Conservation (phyloP, 1,284 basidiomycete genomes). For the Porogramme epimiltina region DNA sequence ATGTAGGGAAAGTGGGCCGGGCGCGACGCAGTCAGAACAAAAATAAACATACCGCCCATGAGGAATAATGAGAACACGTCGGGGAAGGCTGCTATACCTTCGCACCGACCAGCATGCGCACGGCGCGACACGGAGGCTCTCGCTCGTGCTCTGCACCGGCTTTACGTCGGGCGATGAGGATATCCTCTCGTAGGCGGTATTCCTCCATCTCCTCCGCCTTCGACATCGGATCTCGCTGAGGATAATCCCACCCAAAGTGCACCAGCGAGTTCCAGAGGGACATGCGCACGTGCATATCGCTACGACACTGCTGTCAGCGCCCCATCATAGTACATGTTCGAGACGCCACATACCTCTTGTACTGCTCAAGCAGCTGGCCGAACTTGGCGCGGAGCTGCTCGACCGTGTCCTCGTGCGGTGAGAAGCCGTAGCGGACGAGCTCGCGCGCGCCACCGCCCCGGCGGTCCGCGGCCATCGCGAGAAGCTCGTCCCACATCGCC, state of each 20-base stretch:
- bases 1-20: too few relatives aligned
- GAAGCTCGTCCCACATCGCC: constrained; percentile 78
- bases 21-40: too few relatives aligned
- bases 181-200: constrained; percentile 58
- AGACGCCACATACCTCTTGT: constrained; percentile 47
- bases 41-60: too few relatives aligned
- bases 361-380: constrained; percentile 62
- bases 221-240: constrained; percentile 57
- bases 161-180: constrained; percentile 57
- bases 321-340: background rate
- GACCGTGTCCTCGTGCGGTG: constrained; percentile 14
- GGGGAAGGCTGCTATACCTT: constrained; percentile 35
- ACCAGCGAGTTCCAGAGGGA: constrained; percentile 68
- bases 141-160: constrained; percentile 56
- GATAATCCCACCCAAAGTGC: constrained; percentile 59
- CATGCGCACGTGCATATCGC: constrained; percentile 71
- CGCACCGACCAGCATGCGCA: constrained; percentile 65
- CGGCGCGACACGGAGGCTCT: constrained; percentile 54
- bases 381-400: constrained; percentile 44
- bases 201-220: constrained; percentile 70
- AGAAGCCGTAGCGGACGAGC: constrained; percentile 61
- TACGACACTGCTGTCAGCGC: constrained; percentile 27
- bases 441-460: constrained; percentile 29
- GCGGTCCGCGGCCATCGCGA: constrained; percentile 42
- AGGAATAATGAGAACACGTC: too few relatives aligned